Conservation (phyloP, 495 filamentous ascomycete species). For the Aspergillus cavernicola region DNA sequence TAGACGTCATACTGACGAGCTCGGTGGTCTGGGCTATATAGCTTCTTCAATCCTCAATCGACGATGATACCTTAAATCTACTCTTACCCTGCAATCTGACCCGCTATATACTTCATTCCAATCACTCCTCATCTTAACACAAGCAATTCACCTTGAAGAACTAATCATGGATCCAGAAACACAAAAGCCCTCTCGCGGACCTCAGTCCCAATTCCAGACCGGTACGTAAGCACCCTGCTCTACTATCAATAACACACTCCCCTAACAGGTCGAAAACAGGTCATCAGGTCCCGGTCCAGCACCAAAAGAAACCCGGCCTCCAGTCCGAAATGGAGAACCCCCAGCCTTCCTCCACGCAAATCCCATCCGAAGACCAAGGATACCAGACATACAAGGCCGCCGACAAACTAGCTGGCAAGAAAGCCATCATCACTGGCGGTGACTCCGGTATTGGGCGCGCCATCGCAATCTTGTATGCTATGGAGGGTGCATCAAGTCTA, state of each 20-base stretch:
- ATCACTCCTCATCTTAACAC: neutral
- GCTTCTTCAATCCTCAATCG: neutral
- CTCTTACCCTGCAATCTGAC: too few species aligned
- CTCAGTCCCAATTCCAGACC: slow-evolving; percentile 15
- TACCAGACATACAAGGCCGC: slow-evolving; percentile 75
- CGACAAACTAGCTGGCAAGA: slow-evolving; percentile 70
- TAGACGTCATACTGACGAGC: slow-evolving; percentile 8
- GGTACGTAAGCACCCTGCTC: slow-evolving; percentile 4
- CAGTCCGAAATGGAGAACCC: slow-evolving; percentile 62
- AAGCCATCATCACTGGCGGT: slow-evolving; percentile 77
- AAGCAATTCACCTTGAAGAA: too few species aligned
- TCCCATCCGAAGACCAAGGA: slow-evolving; percentile 67
- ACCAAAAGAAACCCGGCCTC: slow-evolving; percentile 64
- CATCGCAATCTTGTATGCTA: slow-evolving; percentile 72
- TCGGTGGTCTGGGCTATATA: neutral
- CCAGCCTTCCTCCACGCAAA: slow-evolving; percentile 57
- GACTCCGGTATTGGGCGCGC: slow-evolving; percentile 81
- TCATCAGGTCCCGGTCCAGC: slow-evolving; percentile 63
- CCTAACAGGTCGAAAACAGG: slow-evolving; percentile 43
- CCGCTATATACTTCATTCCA: too few species aligned
- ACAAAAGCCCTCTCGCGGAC: slow-evolving; percentile 2
- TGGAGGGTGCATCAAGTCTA: slow-evolving; percentile 74
- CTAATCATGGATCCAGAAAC: slow-evolving; percentile 10
- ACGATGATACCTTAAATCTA: too few species aligned
- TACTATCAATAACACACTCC: neutral